Base-by-base conservation (phyloP, 352 stramenopile genomes). In the Pythium phragmiticola region DNA sequence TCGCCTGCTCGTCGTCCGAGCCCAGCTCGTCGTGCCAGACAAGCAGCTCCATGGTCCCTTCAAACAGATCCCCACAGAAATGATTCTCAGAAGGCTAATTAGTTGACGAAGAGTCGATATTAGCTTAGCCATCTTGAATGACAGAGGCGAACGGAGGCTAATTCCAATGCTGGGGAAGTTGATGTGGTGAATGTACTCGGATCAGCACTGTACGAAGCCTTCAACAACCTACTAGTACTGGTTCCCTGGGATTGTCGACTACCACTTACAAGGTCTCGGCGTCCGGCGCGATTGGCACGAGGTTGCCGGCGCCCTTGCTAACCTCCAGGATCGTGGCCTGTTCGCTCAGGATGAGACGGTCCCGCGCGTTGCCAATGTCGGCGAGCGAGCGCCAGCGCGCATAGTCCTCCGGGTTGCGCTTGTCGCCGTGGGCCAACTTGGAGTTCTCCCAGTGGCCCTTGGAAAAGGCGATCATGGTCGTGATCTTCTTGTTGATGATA, bases 1-100 rank as follows among this genome's bases (percentile, higher is more conserved):
- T 72, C 16, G 81, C 81, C 61, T 86, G 78, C 67, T 90, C 81
- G 37, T 90, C 81, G 70, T 90, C 78, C 16, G 69, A 83, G 37
- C 81, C 81, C 16, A 90, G 72, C 62, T 68, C 72, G 39, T 84
- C 78, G 59, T 87, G 78, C 78, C 78, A 89, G 26, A 89, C 50
- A 16, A 89, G 68, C 57, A 89, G 70, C 73, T 79, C 72, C 77
- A 75, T 79, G 52, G 26, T 30, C 26, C 26, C 26, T 30, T 30
- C 67, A 12, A 23, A 7, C 41, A 46, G 41, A 30, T 30, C 26
- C 26, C 26, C 26, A 30, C 26, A 30, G 26, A 1, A 30, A 30
- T 30, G 26, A 23, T 48, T 48, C 46, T 52, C 46, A 52, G 21
- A 30, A 52, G 21, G 12, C 49, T 54, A n/a, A 30, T 54, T 37